Base-by-base conservation (phyloP, 495 filamentous ascomycete genomes). In the Haplographium delicatum region DNA sequence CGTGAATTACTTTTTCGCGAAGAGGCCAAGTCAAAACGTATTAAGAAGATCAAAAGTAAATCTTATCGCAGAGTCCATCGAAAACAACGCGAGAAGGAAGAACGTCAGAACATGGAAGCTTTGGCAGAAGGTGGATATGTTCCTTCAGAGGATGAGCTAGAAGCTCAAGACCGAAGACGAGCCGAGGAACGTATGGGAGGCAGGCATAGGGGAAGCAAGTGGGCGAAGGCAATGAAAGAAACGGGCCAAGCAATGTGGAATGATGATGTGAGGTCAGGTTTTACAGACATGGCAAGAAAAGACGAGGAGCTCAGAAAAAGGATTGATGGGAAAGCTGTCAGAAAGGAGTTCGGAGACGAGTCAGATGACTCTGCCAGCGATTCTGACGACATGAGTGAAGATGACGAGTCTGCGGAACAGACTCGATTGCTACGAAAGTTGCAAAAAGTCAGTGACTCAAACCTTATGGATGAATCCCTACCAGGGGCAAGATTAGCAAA, bases 11-110 rank as follows among this genome's bases (percentile, higher is more conserved):
- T 95, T 40, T 96, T 94, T 51, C 78, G 91, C n/a, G 94, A 98
- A 64, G 86, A 95, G 65, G 78, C 84, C 0, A 82, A 88, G 44
- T 79, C 89, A 3, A 95, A 91, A 68, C 83, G 93, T 2, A 86
- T 98, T 65, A 95, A 96, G 67, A 97, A 96, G 72, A 98, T 98
- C 64, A 98, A 98, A 72, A 90, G 85, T 59, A 97, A 95, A 61
- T 79, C 89, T 0, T 98, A 91, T 61, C 84, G 89, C 15, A 82
- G 90, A 43, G 83, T 97, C 19, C 94, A 96, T 63, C 83, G 93
- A 28, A 95, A 87, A 59, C 88, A 96, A 58, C 76, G 82, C 10
- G 81, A 88, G 62, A 81, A 81, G 50, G 69, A 84, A 34, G 82
- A 86, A 52, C 73, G 88, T 43, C 78, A 80, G n/a, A 82, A 89